A percentile compares a stretch with the other conserved stretches of the same genome.
Evolutionary conservation across 202 grass and related monocot species (phyloP).

Genomic region (Panicum hallii): DNA sequence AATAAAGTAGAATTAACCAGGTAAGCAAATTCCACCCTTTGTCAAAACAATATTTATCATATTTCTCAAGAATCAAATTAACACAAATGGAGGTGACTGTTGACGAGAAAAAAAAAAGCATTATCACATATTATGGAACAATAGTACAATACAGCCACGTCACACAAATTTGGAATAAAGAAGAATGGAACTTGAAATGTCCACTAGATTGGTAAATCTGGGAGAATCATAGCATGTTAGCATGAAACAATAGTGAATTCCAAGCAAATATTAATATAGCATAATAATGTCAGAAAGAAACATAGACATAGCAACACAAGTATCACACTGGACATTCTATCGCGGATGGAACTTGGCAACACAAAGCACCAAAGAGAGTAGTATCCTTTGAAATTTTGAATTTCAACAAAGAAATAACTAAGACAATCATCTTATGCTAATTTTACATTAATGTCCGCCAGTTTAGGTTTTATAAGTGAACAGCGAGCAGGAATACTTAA

Average conservation of each 20-base stretch:
- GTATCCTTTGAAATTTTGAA: not conserved
- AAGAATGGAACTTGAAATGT: conserved; percentile 18
- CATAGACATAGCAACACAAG: conserved; percentile 20
- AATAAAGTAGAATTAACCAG: conserved; percentile 5
- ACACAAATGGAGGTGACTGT: not conserved
- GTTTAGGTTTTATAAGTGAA: not conserved
- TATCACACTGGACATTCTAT: conserved; percentile 8
- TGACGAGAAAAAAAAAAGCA: not conserved
- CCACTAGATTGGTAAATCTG: not conserved
- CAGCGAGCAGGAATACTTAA: conserved; percentile 22
- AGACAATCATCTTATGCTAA: not conserved
- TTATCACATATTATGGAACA: conserved; percentile 20
- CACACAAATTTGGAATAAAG: not conserved
- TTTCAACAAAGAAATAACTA: not conserved
- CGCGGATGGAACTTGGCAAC: conserved; percentile 1
- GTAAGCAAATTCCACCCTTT: conserved; percentile 13
- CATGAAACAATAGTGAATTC: not conserved
- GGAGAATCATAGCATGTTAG: conserved; percentile 4
- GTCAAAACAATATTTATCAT: conserved; percentile 10
- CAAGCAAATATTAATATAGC: conserved; percentile 14
- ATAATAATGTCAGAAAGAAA: conserved; percentile 9
- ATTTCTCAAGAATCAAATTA: conserved; percentile 24
- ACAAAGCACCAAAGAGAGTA: not conserved
- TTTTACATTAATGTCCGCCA: not conserved
- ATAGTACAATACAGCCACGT: conserved; percentile 16